These are phyloP conservation scores for Poronia punctata DNA, from an alignment of 495 filamentous ascomycete genomes.

Conservation along the genomic window DNA sequence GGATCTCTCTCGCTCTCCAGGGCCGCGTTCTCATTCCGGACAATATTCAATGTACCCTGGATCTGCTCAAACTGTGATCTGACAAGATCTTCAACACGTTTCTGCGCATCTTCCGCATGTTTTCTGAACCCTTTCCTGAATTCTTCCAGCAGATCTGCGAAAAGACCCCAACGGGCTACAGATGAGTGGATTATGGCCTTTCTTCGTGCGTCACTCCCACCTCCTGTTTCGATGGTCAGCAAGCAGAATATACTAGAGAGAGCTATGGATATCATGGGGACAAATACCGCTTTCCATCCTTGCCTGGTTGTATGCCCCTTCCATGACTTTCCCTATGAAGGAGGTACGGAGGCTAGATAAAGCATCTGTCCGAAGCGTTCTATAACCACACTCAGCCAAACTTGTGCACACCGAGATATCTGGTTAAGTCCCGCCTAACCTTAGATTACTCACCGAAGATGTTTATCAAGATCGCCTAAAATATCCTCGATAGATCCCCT, in stretches of 20 bases:
- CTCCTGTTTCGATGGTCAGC: no score
- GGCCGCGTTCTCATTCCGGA: constrained; percentile 26
- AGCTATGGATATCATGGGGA: background rate
- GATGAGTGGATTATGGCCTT: constrained; percentile 25
- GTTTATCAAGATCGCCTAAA: constrained; percentile 4
- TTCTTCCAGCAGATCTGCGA: constrained; percentile 14
- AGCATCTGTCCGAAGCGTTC: constrained; percentile 21
- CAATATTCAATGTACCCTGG: constrained; percentile 21
- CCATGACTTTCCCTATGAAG: constrained; percentile 30
- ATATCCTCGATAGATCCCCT: constrained; percentile 8
- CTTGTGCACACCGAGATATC: no score
- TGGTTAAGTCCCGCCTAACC: no score
- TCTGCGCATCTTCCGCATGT: constrained; percentile 16
- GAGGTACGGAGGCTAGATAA: constrained; percentile 28
- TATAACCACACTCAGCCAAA: constrained; percentile 2
- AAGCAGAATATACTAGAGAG: no score
- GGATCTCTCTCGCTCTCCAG: constrained; percentile 29
- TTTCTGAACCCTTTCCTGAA: constrained; percentile 16
- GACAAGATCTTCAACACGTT: constrained; percentile 11
- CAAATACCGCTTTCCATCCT: constrained; percentile 15
- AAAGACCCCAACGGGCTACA: constrained; percentile 14
- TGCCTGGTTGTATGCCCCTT: constrained; percentile 17
- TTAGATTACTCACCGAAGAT: constrained; percentile 1
- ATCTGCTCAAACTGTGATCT: constrained; percentile 17
- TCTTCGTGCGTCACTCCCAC: constrained; percentile 21